A percentile compares a stretch with the other conserved stretches of the same genome.
Evolutionary conservation across 805 yeast genomes (phyloP).

Genomic region (Myxozyma monticola): DNA sequence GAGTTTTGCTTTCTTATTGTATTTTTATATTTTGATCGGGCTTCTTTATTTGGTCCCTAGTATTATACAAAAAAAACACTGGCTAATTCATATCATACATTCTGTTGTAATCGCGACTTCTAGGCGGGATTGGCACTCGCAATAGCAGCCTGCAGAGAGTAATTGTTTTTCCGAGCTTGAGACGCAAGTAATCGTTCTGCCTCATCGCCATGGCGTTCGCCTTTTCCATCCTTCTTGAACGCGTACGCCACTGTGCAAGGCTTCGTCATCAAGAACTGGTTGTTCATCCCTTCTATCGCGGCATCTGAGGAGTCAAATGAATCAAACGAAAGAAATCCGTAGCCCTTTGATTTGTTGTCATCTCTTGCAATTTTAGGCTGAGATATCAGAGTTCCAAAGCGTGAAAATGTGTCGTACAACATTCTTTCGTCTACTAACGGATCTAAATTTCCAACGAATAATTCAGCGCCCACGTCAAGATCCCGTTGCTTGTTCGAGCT

Average conservation of each 20-base stretch:
- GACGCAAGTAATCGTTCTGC: conserved; percentile 71
- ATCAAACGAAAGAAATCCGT: conserved; percentile 65
- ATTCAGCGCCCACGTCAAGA: conserved; percentile 59
- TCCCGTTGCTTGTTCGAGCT: conserved; percentile 37
- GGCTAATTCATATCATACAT: background rate
- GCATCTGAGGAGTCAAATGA: conserved; percentile 67
- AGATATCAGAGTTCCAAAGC: conserved; percentile 63
- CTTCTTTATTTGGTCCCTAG: no score
- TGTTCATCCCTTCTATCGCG: conserved; percentile 69
- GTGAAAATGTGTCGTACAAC: conserved; percentile 57
- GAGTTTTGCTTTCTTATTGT: no score
- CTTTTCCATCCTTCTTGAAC: conserved; percentile 57
- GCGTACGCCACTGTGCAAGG: conserved; percentile 68
- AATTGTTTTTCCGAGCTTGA: conserved; percentile 51
- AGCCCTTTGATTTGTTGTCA: conserved; percentile 52
- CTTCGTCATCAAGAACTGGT: conserved; percentile 66
- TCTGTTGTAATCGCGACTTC: background rate
- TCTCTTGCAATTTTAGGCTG: conserved; percentile 56
- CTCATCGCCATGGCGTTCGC: conserved; percentile 73
- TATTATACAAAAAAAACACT: background rate
- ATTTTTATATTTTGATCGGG: no score
- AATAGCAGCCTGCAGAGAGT: conserved; percentile 21
- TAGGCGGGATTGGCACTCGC: background rate
- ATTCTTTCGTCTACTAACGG: conserved; percentile 62
- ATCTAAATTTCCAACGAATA: conserved; percentile 70